Percentiles rank a stretch among this genome's conserved stretches.
phyloP scores from a whole-genome alignment of 2,329 filamentous ascomycete species.

The Exophiala oligosperma region DNA sequence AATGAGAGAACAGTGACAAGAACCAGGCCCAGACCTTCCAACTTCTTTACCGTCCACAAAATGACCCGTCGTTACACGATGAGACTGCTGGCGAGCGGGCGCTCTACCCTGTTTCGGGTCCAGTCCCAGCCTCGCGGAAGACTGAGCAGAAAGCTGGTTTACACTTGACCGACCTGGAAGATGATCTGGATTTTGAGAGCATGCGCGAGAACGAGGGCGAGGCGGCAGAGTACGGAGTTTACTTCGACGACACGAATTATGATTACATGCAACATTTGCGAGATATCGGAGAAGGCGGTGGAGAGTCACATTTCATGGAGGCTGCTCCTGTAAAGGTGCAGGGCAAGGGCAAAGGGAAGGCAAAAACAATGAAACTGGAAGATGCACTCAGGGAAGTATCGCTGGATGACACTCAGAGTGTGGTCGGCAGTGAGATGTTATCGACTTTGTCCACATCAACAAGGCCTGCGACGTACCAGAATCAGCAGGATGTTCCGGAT shows the following conservation, averaged over 20 bases:
- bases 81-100: slow-evolving; percentile 85
- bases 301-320: slow-evolving; percentile 82
- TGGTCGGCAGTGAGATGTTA: slow-evolving; percentile 60
- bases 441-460: slow-evolving; percentile 49
- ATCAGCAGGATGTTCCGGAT: slow-evolving; percentile 90
- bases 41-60: slow-evolving; percentile 92
- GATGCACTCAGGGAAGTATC: slow-evolving; percentile 70
- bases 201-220: slow-evolving; percentile 92
- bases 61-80: slow-evolving; percentile 97
- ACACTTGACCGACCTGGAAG: slow-evolving; percentile 72
- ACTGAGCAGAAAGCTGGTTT: slow-evolving; percentile 50
- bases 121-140: slow-evolving; percentile 34
- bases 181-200: slow-evolving; percentile 64
- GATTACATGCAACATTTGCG: slow-evolving; percentile 99
- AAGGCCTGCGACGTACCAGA: slow-evolving; percentile 77
- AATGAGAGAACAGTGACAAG: slow-evolving; percentile 65
- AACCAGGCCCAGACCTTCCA: slow-evolving; percentile 90
- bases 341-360: slow-evolving; percentile 67
- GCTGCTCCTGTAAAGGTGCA: slow-evolving; percentile 44
- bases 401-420: slow-evolving; percentile 48
- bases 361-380: slow-evolving; percentile 74
- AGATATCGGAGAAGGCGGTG: slow-evolving; percentile 70
- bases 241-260: slow-evolving; percentile 91
- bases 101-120: slow-evolving; percentile 63
- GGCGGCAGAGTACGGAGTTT: slow-evolving; percentile 90